phyloP scores from a whole-genome alignment of 306 rosid genomes.

The Prunus campanulata region DNA sequence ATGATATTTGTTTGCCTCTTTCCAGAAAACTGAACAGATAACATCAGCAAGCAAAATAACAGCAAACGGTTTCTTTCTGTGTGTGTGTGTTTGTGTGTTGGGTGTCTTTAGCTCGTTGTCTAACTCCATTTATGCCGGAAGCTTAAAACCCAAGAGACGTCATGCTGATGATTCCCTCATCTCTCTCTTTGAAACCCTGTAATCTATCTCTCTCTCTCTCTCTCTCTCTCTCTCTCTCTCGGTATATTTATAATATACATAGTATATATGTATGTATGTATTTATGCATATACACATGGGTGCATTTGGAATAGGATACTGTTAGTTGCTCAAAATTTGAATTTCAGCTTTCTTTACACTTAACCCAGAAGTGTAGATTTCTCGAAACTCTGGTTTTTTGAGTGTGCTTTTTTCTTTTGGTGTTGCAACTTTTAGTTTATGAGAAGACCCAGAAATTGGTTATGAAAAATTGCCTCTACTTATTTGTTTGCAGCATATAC shows the following conservation, averaged over 20 bases:
- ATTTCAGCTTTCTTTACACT: neutral
- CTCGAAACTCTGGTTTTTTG: neutral
- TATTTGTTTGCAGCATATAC: neutral
- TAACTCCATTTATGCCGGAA: conserved; percentile 13
- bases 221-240: neutral
- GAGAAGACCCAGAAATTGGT: conserved; percentile 1
- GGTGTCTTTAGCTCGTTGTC: neutral
- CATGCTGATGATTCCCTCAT: conserved; percentile 39
- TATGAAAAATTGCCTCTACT: neutral
- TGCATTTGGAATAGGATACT: neutral
- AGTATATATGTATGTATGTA: neutral
- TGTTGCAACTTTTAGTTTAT: neutral
- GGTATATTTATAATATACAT: neutral
- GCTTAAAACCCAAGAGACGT: conserved; percentile 16
- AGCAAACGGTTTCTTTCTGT: neutral
- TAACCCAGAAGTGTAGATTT: neutral
- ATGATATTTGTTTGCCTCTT: conserved; percentile 2
- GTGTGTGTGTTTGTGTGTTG: neutral
- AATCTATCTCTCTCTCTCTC: conserved; percentile 34
- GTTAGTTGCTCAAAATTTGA: neutral
- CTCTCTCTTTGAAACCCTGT: conserved; percentile 22
- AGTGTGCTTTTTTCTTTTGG: neutral
- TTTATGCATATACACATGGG: neutral
- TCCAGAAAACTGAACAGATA: conserved; percentile 22
- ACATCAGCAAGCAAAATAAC: neutral